phyloP scores from a whole-genome alignment of 768 basidiomycete genomes.

The Amanita inopinata region DNA sequence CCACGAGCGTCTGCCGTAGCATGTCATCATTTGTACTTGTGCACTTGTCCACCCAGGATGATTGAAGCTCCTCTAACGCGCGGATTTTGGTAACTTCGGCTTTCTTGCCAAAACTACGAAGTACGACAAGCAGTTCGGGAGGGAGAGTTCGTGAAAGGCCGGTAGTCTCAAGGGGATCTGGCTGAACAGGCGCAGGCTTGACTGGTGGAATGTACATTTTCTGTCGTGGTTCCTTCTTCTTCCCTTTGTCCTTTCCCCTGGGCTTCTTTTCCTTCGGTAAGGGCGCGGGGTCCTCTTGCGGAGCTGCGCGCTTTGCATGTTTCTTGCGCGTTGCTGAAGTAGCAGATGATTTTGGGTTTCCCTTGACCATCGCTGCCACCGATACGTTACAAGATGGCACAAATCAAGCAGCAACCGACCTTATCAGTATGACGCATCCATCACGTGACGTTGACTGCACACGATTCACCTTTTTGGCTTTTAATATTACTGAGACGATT shows the following conservation, averaged over 20 bases:
- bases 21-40: conserved; percentile 31
- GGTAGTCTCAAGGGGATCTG: conserved; percentile 80
- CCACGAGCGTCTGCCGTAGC: conserved; percentile 31
- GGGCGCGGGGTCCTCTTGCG: conserved; percentile 29
- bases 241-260: conserved; percentile 40
- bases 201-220: conserved; percentile 85
- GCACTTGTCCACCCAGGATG: conserved; percentile 53
- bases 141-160: conserved; percentile 70
- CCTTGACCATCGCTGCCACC: conserved; percentile 39
- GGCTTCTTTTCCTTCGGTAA: conserved; percentile 32
- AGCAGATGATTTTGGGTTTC: conserved; percentile 64
- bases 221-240: conserved; percentile 64
- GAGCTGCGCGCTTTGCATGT: conserved; percentile 78
- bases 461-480: too few relatives aligned
- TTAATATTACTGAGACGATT: too few relatives aligned
- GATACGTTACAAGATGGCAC: background rate
- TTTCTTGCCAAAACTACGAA: conserved; percentile 82
- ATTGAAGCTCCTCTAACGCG: conserved; percentile 77
- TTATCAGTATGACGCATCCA: background rate
- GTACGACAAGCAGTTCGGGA: conserved; percentile 72
- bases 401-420: background rate
- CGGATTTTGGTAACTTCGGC: conserved; percentile 75
- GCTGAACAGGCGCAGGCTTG: conserved; percentile 63
- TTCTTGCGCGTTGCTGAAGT: conserved; percentile 86
- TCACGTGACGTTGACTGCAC: too few relatives aligned